A percentile compares a stretch with the other conserved stretches of the same genome.
Conservation (phyloP, 306 rosid genomes). For the Medicago arabica region DNA sequence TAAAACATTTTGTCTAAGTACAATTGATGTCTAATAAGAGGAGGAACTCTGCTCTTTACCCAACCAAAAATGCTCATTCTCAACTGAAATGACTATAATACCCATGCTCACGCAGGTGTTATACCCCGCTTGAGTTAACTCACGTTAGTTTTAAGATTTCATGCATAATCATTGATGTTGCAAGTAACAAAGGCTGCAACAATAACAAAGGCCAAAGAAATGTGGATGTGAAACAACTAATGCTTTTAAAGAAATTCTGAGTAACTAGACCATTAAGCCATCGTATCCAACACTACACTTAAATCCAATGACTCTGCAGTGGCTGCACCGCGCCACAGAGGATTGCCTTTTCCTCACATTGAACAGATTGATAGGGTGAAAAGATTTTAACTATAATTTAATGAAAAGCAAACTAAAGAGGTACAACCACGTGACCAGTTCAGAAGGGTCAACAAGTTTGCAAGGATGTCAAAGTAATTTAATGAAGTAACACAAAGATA, state of each 20-base stretch:
- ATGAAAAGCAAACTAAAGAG: not conserved
- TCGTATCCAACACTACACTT: not conserved
- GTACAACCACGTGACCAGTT: not conserved
- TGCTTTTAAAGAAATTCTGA: not conserved
- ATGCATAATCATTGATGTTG: too few species aligned
- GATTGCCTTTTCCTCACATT: not conserved
- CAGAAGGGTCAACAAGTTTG: not conserved
- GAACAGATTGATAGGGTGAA: not conserved
- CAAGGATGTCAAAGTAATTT: too few species aligned
- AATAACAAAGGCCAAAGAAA: conserved; percentile 24
- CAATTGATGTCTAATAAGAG: too few species aligned
- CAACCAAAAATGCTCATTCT: too few species aligned
- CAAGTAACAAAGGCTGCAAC: conserved; percentile 37
- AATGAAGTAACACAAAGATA: too few species aligned
- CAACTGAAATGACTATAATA: too few species aligned
- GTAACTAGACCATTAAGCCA: not conserved
- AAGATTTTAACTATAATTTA: not conserved
- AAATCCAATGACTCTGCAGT: not conserved
- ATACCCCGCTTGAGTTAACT: too few species aligned
- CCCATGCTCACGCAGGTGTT: too few species aligned
- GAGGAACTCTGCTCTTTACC: too few species aligned
- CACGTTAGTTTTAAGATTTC: too few species aligned
- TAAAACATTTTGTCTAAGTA: too few species aligned
- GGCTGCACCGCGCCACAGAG: not conserved
- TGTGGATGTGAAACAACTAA: not conserved